Evolutionary conservation across 208 protist genomes (phyloP).

Genomic region (Acanthamoeba castellanii): DNA sequence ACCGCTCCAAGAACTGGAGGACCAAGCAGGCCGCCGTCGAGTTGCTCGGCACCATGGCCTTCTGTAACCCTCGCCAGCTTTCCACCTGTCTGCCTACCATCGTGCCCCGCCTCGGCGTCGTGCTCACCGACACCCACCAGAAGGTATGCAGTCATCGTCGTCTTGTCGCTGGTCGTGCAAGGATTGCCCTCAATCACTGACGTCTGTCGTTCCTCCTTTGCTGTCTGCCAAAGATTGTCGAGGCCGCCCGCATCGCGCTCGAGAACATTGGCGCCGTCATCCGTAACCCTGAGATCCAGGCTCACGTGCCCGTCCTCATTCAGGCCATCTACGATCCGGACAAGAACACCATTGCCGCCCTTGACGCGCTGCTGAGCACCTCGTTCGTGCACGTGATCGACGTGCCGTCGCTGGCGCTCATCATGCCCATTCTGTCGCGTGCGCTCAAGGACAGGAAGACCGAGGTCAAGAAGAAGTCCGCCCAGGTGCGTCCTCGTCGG

Average conservation of each 20-base stretch:
- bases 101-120: slow-evolving; percentile 86
- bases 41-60: slow-evolving; percentile 92
- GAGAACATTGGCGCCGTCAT: slow-evolving; percentile 91
- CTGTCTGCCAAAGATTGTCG: slow-evolving; percentile 75
- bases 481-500: neutral
- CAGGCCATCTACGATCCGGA: slow-evolving; percentile 88
- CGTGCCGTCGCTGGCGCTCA: slow-evolving; percentile 90
- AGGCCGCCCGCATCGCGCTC: slow-evolving; percentile 88
- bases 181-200: neutral
- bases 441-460: slow-evolving; percentile 88
- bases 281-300: slow-evolving; percentile 91
- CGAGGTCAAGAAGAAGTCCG: slow-evolving; percentile 89
- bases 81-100: slow-evolving; percentile 86
- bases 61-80: slow-evolving; percentile 89
- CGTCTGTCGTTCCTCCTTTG: neutral
- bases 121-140: slow-evolving; percentile 86
- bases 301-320: slow-evolving; percentile 85
- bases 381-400: slow-evolving; percentile 93
- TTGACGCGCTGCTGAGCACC: slow-evolving; percentile 88
- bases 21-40: slow-evolving; percentile 89
- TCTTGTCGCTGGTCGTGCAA: neutral
- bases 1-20: slow-evolving; percentile 89
- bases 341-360: slow-evolving; percentile 79
- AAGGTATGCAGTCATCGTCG: neutral
- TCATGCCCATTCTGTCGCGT: slow-evolving; percentile 91